A percentile compares a stretch with the other conserved stretches of the same genome.
Conservation (phyloP, 139 green algal species). For the Auxenochlorella pyrenoidosa region DNA sequence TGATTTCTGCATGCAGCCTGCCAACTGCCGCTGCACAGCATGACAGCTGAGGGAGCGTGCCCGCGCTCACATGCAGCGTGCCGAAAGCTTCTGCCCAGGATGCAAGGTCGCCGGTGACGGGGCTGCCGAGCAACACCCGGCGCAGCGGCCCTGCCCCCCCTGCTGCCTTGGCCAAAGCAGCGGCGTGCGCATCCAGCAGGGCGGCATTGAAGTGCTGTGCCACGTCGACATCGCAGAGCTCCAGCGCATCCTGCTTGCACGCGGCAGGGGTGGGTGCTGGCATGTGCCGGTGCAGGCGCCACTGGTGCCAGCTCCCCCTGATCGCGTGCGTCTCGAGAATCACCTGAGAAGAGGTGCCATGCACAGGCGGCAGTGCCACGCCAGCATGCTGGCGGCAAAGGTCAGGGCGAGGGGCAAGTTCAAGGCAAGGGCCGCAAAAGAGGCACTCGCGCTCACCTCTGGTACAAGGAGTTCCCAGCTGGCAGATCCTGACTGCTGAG, state of each 20-base stretch:
- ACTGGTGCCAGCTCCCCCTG: too few relatives aligned
- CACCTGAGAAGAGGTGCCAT: background rate
- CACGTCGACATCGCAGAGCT: background rate
- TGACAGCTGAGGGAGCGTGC: too few relatives aligned
- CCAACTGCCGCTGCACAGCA: too few relatives aligned
- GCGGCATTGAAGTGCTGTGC: background rate
- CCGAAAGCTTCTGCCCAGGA: background rate
- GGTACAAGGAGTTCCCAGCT: constrained; percentile 9
- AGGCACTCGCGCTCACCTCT: background rate
- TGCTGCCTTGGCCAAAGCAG: background rate
- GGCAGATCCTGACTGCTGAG: background rate
- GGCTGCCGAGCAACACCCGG: background rate
- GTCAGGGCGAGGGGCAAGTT: too few relatives aligned
- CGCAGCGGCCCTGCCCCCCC: background rate
- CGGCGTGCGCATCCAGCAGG: background rate
- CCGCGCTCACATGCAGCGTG: constrained; percentile 11
- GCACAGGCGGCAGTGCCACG: background rate
- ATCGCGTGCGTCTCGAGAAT: background rate
- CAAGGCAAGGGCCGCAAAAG: too few relatives aligned
- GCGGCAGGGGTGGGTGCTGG: too few relatives aligned
- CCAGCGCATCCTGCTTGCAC: constrained; percentile 4
- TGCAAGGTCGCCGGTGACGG: background rate
- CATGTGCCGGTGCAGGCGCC: too few relatives aligned
- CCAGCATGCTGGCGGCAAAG: background rate
- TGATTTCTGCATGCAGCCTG: too few relatives aligned